phyloP scores from a whole-genome alignment of 768 basidiomycete genomes.

The Stropharia rugosoannulata region DNA sequence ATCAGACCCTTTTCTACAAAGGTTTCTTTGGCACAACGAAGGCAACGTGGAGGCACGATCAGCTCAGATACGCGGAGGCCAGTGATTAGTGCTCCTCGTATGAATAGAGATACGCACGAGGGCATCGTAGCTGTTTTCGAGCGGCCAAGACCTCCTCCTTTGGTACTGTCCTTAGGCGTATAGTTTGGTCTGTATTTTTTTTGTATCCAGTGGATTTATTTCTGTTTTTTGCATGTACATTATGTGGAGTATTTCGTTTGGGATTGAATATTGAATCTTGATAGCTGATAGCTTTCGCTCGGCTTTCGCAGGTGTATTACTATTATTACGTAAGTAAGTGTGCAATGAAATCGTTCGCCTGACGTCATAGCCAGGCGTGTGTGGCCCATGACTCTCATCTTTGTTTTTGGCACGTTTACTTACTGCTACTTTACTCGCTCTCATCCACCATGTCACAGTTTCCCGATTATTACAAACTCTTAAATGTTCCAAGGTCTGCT shows the following conservation, averaged over 20 bases:
- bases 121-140: conserved; percentile 30
- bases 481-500: conserved; percentile 55
- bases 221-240: neutral
- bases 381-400: neutral
- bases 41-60: conserved; percentile 19
- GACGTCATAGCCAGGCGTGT: conserved; percentile 19
- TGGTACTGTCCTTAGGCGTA: conserved; percentile 2
- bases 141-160: conserved; percentile 42
- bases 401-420: neutral
- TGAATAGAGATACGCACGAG: conserved; percentile 18
- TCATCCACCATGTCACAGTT: conserved; percentile 62
- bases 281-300: no score
- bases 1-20: conserved; percentile 23
- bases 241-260: neutral
- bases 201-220: neutral
- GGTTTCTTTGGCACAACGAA: conserved; percentile 29
- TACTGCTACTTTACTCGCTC: neutral
- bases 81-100: conserved; percentile 28
- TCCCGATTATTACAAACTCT: conserved; percentile 77
- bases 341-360: conserved; percentile 4
- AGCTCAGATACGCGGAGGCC: conserved; percentile 24
- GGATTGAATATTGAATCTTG: no score
- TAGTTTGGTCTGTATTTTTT: neutral
- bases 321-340: conserved; percentile 3
- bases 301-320: conserved; percentile 1